Evolutionary conservation across 306 rosid species (phyloP), one percentile per base, ranked within the genome.

Genomic region (Mimosa bimucronata): DNA sequence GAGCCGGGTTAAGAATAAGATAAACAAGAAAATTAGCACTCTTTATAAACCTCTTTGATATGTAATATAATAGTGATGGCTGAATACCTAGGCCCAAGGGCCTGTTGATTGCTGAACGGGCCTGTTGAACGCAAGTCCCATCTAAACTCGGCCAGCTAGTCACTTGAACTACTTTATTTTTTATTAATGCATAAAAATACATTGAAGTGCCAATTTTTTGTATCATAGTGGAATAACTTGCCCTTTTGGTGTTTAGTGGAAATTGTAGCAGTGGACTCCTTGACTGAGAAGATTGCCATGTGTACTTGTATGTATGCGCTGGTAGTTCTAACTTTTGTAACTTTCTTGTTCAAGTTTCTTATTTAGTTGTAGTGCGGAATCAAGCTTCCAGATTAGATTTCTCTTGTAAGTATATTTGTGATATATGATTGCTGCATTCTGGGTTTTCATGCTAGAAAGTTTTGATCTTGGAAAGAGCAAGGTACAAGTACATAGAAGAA

Each of bases 381-480:
- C 13, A 60, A 75, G 71, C 79, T 30, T 70, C 38, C 30, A 50
- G 65, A 30, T 7, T 79, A 61, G 67, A n/a, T n/a, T 75, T 38
- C 28, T 40, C 50, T 30, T 75, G 37, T 55, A 40, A 50, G 18
- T 34, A 70, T 38, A 29, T 31, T 53, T 74, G 57, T 29, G 52
- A 61, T 65, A 15, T 29, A 40, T 31, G 38, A 16, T 79, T 13
- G 80, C 45, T 45, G 37, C 25, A 37, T 75, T 55, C 72, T 83
- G 74, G 77, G 31, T 70, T 52, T 46, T 66, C 57, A 79, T 75
- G 62, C 70, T 80, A 73, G 69, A 61, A 46, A 66, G 13, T 68
- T 48, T 75, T 77, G n/a, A 69, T 79, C 34, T 75, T 16, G 23
- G n/a, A n/a, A n/a, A n/a, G n/a, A n/a, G n/a, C n/a, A n/a, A n/a